A percentile compares a stretch with the other conserved stretches of the same genome.
Conservation (phyloP, 345 rosid genomes). For the Mangifera indica region DNA sequence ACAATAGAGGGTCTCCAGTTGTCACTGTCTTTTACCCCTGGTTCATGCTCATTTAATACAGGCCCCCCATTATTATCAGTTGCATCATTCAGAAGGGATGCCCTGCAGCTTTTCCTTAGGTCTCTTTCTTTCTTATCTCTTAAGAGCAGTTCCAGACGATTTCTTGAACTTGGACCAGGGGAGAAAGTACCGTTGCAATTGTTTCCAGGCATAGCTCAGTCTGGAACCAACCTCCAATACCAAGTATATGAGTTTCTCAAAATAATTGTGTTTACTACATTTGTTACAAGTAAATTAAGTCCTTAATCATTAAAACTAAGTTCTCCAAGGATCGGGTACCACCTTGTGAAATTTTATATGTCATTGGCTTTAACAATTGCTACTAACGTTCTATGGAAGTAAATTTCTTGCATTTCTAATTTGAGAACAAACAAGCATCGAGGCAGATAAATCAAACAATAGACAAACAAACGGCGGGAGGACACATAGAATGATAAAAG, state of each 20-base stretch:
- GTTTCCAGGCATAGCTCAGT: conserved; percentile 91
- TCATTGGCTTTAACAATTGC: conserved; percentile 24
- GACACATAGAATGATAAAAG: conserved; percentile 30
- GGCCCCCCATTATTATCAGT: conserved; percentile 37
- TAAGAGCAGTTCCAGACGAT: conserved; percentile 75
- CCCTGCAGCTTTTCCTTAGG: conserved; percentile 58
- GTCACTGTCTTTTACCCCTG: conserved; percentile 50
- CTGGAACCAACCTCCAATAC: conserved; percentile 34
- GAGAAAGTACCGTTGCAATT: conserved; percentile 65
- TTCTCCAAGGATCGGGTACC: conserved; percentile 16
- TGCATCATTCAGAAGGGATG: conserved; percentile 50
- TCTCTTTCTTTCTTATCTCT: conserved; percentile 50
- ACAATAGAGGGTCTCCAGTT: conserved; percentile 46
- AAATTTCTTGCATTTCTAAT: conserved; percentile 19
- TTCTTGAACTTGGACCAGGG: conserved; percentile 35
- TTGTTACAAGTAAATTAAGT: conserved; percentile 30
- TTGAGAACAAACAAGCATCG: conserved; percentile 25
- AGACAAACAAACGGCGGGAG: conserved; percentile 27
- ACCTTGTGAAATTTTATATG: background rate
- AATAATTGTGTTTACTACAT: conserved; percentile 51
- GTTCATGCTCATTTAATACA: conserved; percentile 52
- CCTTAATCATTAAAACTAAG: conserved; percentile 16
- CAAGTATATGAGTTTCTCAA: conserved; percentile 29
- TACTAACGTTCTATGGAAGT: conserved; percentile 29
- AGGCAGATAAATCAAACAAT: conserved; percentile 16